Evolutionary conservation across 331 rosid species (phyloP).

Genomic region (Erythrophleum ivorense): DNA sequence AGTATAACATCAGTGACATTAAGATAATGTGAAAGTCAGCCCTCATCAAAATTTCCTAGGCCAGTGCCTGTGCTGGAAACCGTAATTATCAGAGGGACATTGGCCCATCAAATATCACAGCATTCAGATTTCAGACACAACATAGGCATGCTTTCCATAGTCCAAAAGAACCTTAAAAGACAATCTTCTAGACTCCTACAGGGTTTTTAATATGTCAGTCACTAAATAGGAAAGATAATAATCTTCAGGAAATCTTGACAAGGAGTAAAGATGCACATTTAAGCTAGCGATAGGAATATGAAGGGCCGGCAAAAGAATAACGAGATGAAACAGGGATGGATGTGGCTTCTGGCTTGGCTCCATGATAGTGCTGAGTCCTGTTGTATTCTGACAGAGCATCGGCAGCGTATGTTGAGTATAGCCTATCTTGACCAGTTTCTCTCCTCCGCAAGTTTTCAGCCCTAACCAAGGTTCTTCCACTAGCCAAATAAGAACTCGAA

Average conservation of each 20-base stretch:
- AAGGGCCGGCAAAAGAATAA: slow-evolving; percentile 71
- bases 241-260: slow-evolving; percentile 9
- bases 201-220: not conserved
- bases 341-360: slow-evolving; percentile 43
- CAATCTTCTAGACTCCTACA: slow-evolving; percentile 1
- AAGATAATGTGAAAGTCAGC: not conserved
- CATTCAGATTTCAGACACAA: slow-evolving; percentile 23
- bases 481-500: slow-evolving; percentile 48
- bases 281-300: slow-evolving; percentile 54
- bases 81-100: not conserved
- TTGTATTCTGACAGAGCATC: slow-evolving; percentile 56
- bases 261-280: slow-evolving; percentile 4
- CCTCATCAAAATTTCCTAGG: slow-evolving; percentile 12
- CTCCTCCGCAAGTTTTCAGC: slow-evolving; percentile 54
- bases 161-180: slow-evolving; percentile 20
- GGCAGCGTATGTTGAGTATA: slow-evolving; percentile 60
- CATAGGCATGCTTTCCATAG: not conserved
- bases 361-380: slow-evolving; percentile 42
- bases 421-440: slow-evolving; percentile 62
- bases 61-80: slow-evolving; percentile 3
- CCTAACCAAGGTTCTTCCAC: slow-evolving; percentile 51
- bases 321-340: slow-evolving; percentile 66
- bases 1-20: not conserved
- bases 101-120: not conserved
- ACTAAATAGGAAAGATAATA: slow-evolving; percentile 9